Evolutionary conservation across 306 rosid species (phyloP).

Genomic region (Cicer arietinum): DNA sequence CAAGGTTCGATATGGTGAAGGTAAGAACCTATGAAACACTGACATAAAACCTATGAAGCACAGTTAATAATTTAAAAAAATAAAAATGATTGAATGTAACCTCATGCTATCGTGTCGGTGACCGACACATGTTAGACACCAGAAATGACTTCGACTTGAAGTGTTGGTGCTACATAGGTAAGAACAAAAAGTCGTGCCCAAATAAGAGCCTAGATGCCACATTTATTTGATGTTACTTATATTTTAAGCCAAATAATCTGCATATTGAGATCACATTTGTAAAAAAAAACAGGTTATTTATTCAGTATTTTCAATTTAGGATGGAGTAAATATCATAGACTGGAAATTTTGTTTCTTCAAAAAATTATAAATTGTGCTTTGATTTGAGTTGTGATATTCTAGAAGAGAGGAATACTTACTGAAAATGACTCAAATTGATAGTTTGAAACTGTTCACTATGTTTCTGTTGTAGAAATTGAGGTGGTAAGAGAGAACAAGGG

Average conservation of each 20-base stretch:
- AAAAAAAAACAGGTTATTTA: not conserved
- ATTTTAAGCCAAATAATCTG: slow-evolving; percentile 8
- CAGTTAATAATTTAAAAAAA: too few species aligned
- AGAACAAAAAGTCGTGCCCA: too few species aligned
- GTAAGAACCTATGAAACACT: slow-evolving; percentile 31
- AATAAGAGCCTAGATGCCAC: not conserved
- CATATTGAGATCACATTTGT: slow-evolving; percentile 4
- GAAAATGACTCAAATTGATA: not conserved
- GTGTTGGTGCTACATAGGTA: too few species aligned
- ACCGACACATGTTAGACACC: too few species aligned
- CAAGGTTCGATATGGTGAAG: slow-evolving; percentile 83
- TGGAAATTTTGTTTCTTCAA: not conserved
- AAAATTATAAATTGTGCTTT: slow-evolving; percentile 18
- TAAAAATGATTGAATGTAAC: too few species aligned
- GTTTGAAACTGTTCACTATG: slow-evolving; percentile 21
- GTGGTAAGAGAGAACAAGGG: slow-evolving; percentile 65
- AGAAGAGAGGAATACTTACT: not conserved
- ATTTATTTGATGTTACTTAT: slow-evolving; percentile 14
- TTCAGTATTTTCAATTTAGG: not conserved
- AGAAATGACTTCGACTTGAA: too few species aligned
- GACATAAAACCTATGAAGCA: too few species aligned
- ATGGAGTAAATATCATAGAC: not conserved
- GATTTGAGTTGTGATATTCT: slow-evolving; percentile 15
- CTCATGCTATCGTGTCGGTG: too few species aligned
- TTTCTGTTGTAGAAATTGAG: slow-evolving; percentile 59